These are phyloP conservation scores for Tetraselmis chui DNA, from an alignment of 139 green algal genomes.

Conservation along the genomic window DNA sequence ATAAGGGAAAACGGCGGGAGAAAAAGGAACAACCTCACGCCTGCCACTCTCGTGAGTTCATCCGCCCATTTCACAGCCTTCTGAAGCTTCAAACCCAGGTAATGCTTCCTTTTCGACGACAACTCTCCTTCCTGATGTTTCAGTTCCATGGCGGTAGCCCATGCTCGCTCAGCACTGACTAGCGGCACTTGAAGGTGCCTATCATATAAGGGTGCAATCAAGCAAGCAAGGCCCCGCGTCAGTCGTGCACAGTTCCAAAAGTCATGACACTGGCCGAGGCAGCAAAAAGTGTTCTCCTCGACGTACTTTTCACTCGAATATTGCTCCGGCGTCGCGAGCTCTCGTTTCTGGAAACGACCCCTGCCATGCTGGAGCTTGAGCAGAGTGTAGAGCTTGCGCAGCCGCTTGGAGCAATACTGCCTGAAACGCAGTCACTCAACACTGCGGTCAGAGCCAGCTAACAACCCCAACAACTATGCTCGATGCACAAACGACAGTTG, in stretches of 20 bases:
- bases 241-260: too few relatives aligned
- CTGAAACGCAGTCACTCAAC: too few relatives aligned
- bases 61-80: conserved; percentile 62
- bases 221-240: too few relatives aligned
- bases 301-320: too few relatives aligned
- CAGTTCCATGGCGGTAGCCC: conserved; percentile 82
- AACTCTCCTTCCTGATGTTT: conserved; percentile 64
- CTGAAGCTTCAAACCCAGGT: conserved; percentile 12
- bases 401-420: conserved; percentile 70
- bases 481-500: too few relatives aligned
- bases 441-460: too few relatives aligned
- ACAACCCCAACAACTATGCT: too few relatives aligned
- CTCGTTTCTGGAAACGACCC: conserved; percentile 65
- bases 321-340: too few relatives aligned
- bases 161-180: conserved; percentile 77
- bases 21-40: conserved; percentile 1
- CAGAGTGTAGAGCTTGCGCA: conserved; percentile 71
- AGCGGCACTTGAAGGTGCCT: conserved; percentile 82
- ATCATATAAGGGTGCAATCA: too few relatives aligned
- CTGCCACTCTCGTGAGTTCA: conserved; percentile 45
- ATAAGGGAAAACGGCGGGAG: too few relatives aligned
- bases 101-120: neutral
- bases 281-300: too few relatives aligned
- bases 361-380: conserved; percentile 81
- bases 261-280: too few relatives aligned